phyloP scores from a whole-genome alignment of 345 rosid genomes.

The Garcia nutans region DNA sequence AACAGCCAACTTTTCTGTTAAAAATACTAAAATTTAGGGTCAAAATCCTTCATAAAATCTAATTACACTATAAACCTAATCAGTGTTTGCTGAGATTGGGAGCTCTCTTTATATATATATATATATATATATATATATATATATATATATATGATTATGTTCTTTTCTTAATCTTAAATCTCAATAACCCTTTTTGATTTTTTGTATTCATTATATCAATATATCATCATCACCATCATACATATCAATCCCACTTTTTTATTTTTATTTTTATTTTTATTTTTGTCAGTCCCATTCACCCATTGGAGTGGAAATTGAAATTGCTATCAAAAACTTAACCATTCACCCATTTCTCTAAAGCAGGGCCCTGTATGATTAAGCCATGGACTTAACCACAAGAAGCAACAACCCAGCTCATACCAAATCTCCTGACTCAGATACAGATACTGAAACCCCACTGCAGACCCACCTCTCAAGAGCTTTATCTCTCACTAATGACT shows the following conservation, averaged over 20 bases:
- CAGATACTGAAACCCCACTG: conserved; percentile 26
- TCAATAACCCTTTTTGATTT: not conserved
- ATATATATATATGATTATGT: not conserved
- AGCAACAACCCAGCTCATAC: not conserved
- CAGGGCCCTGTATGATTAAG: conserved; percentile 7
- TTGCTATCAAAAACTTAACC: conserved; percentile 1
- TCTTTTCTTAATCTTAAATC: not conserved
- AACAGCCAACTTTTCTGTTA: not conserved
- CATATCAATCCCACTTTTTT: not conserved
- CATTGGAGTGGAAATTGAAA: not conserved
- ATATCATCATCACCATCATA: not conserved
- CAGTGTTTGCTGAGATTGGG: too few species aligned
- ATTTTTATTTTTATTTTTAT: not conserved
- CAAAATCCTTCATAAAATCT: not conserved
- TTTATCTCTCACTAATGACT: conserved; percentile 21
- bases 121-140: not conserved
- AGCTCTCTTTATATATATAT: too few species aligned
- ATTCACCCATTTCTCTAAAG: not conserved
- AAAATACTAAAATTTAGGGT: not conserved
- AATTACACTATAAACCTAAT: too few species aligned
- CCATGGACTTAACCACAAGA: conserved; percentile 18
- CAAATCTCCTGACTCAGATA: conserved; percentile 19
- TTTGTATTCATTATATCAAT: not conserved
- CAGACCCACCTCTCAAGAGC: conserved; percentile 25
- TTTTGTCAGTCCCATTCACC: not conserved